Conservation (phyloP, 768 basidiomycete species). For the Phaffia tasmanica region DNA sequence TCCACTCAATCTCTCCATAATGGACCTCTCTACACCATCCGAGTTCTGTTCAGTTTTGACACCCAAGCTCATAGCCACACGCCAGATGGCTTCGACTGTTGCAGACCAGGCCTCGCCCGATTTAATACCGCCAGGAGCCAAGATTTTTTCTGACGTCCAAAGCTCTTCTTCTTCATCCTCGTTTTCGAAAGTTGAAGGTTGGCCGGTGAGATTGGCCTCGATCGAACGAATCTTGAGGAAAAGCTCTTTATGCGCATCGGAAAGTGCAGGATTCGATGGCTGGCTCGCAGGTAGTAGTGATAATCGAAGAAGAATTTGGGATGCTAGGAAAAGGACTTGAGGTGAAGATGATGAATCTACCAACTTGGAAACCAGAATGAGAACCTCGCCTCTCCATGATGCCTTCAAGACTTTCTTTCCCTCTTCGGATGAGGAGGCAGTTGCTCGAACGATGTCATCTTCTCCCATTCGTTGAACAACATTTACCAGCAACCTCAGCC, state of each 20-base stretch:
- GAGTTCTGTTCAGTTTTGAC: slow-evolving; percentile 6
- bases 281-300: slow-evolving; percentile 5
- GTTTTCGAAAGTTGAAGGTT: slow-evolving; percentile 39
- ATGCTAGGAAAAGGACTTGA: slow-evolving; percentile 19
- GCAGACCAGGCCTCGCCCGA: slow-evolving; percentile 43
- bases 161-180: slow-evolving; percentile 19
- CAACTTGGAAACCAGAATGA: slow-evolving; percentile 4
- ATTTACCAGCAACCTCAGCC: slow-evolving; percentile 38
- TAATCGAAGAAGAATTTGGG: slow-evolving; percentile 28
- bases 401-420: slow-evolving; percentile 5
- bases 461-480: slow-evolving; percentile 25
- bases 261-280: slow-evolving; percentile 1
- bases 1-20: slow-evolving; percentile 49
- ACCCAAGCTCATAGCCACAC: slow-evolving; percentile 43
- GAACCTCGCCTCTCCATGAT: slow-evolving; percentile 9
- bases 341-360: slow-evolving; percentile 37
- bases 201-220: slow-evolving; percentile 22
- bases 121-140: slow-evolving; percentile 6
- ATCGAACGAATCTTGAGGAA: slow-evolving; percentile 8
- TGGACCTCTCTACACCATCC: slow-evolving; percentile 44
- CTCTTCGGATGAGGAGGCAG: neutral
- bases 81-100: slow-evolving; percentile 51
- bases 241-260: neutral
- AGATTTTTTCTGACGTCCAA: slow-evolving; percentile 32
- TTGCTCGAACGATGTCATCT: slow-evolving; percentile 15